Base-by-base conservation (phyloP, 1,139 yeast genomes). In the Yamadazyma diospyri region DNA sequence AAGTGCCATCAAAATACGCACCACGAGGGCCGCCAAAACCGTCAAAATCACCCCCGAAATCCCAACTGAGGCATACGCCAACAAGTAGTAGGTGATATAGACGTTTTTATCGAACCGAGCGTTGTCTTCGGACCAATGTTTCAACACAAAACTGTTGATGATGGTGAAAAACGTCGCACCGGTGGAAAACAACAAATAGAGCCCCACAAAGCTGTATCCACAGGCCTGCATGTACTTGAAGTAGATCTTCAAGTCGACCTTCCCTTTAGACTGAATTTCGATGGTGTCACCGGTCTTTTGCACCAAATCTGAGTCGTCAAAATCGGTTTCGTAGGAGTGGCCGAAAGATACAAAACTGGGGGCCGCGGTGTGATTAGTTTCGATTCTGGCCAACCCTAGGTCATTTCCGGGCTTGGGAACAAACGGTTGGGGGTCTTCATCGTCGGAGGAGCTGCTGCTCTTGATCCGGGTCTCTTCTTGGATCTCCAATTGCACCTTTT, bases 81-180 rank as follows among this genome's bases (percentile, higher is more conserved):
- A 40, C 34, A 64, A 53, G 40, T 45, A 63, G 25, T 50, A 46
- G 1, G 38, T 37, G 1, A 65, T 53, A 4, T 45, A 24, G 12
- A 51, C 52, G 34, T 57, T 61, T 15, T 40, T 30, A 6, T 61
- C 63, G 9, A 42, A 41, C 13, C 41, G 41, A 13, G 51, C 41
- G 38, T 65, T 65, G 12, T 44, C 41, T 36, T 63, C 66, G 1
- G 72, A 62, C 71, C 71, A 64, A 27, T 47, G 42, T 37, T 61
- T 64, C 41, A 65, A 52, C n/a, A 60, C 43, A 36, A 57, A 60
- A 29, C 56, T 59, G 23, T 59, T 62, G n/a, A 48, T 34, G 33
- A 64, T 51, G 9, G 50, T 40, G 24, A 51, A 42, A 15, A 50
- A 39, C 11, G 59, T 47, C 13, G 55, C 48, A 10, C 45, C 37